Base-by-base conservation (phyloP, 148 eudicot species). In the Silene latifolia region DNA sequence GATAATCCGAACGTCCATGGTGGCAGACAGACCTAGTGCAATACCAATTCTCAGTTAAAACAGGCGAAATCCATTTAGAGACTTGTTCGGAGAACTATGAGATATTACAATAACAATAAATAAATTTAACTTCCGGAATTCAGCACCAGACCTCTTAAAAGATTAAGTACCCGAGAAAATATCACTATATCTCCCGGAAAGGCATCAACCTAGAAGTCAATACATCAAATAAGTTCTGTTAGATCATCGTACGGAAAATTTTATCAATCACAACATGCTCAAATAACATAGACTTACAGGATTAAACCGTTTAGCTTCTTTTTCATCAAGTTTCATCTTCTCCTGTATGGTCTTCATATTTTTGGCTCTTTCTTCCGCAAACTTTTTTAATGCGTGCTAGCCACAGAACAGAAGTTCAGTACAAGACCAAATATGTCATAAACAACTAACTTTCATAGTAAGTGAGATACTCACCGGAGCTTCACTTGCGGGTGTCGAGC, bases 111-210 rank as follows among this genome's bases (percentile, higher is more conserved):
- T 24, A 4, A 67, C 18, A 63, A 77, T 51, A 18, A 67, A 47
- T 17, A 17, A 56, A 21, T 14, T 23, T 35, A 74, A 8, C 13
- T 69, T n/a, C 72, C 46, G 17, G 72, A 72, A 61, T 71, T 35
- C 64, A n/a, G 67, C 63, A 32, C 67, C 62, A 76, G 24, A 95
- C 99, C 99, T 92, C 99, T 85, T 65, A 95, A 90, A 71, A 95
- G 92, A 89, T 95, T 95, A 73, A 95, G 91, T 66, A 95, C 99
- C 60, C 98, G 84, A 19, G 91, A 76, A 78, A 95, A 95, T 75
- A 95, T 95, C 67, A 95, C 96, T 47, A 92, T 90, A 85, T 95
- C 99, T 71, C 99, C 98, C 9, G 99, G 99, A 82, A 95, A 95
- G 82, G 99, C 99, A 85, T 92, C 99, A 79, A 95, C 87, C 99